These are phyloP conservation scores for Cordyceps cateniannulata DNA, from an alignment of 2,329 filamentous ascomycete species.

Conservation along the genomic window DNA sequence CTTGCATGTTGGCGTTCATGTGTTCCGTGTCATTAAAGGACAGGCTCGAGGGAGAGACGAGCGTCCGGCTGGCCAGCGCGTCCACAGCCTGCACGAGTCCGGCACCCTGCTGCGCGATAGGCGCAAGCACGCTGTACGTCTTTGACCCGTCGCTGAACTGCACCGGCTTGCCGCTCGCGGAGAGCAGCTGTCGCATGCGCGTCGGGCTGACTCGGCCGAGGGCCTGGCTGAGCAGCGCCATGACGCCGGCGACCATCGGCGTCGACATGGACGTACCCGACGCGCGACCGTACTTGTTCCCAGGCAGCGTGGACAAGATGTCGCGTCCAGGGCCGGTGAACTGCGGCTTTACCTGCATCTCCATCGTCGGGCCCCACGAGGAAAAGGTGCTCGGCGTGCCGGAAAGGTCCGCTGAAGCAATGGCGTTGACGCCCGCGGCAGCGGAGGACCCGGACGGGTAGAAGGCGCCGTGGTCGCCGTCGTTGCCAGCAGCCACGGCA, in stretches of 20 bases:
- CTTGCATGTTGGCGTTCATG: slow-evolving; percentile 40
- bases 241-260: slow-evolving; percentile 49
- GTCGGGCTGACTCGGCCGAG: slow-evolving; percentile 45
- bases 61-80: slow-evolving; percentile 40
- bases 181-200: slow-evolving; percentile 42
- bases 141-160: slow-evolving; percentile 38
- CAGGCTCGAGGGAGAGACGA: slow-evolving; percentile 43
- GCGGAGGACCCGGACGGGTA: slow-evolving; percentile 12
- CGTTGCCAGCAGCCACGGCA: slow-evolving; percentile 19
- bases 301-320: slow-evolving; percentile 53
- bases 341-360: slow-evolving; percentile 51
- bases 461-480: slow-evolving; percentile 21
- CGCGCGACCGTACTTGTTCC: slow-evolving; percentile 43
- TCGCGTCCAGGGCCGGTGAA: slow-evolving; percentile 48
- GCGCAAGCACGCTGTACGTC: slow-evolving; percentile 37
- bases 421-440: slow-evolving; percentile 13
- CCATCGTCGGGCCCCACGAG: slow-evolving; percentile 56
- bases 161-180: slow-evolving; percentile 41
- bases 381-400: slow-evolving; percentile 48
- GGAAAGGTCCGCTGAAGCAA: slow-evolving; percentile 15
- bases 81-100: slow-evolving; percentile 50
- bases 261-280: slow-evolving; percentile 57
- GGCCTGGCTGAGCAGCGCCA: slow-evolving; percentile 46
- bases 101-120: slow-evolving; percentile 50
- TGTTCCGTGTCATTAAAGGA: slow-evolving; percentile 54